These are phyloP conservation scores for Dioscorea cayenensis DNA, from an alignment of 116 monocot genomes.

Conservation along the genomic window DNA sequence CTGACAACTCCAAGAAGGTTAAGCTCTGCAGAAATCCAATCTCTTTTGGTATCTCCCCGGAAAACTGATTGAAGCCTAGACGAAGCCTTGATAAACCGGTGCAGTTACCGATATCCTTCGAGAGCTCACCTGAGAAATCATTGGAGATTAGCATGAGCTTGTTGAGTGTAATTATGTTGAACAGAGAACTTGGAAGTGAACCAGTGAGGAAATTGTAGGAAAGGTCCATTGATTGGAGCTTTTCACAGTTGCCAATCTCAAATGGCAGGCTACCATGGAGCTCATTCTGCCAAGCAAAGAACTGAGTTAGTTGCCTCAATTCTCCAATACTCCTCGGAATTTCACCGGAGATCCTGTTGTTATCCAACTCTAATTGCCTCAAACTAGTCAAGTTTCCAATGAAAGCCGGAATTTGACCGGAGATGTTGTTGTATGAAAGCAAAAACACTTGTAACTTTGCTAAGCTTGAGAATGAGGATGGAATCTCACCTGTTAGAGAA, in stretches of 20 bases:
- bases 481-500: slow-evolving; percentile 13
- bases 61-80: slow-evolving; percentile 18
- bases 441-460: slow-evolving; percentile 11
- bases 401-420: slow-evolving; percentile 17
- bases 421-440: slow-evolving; percentile 22
- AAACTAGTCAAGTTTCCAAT: slow-evolving; percentile 12
- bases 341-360: slow-evolving; percentile 18
- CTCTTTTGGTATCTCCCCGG: slow-evolving; percentile 15
- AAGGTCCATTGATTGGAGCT: slow-evolving; percentile 24
- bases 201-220: slow-evolving; percentile 21
- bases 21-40: slow-evolving; percentile 9
- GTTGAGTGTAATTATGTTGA: slow-evolving; percentile 5
- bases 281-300: slow-evolving; percentile 29
- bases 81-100: slow-evolving; percentile 9
- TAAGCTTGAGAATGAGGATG: slow-evolving; percentile 8
- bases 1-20: slow-evolving; percentile 21
- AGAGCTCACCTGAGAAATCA: slow-evolving; percentile 7
- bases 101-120: slow-evolving; percentile 14
- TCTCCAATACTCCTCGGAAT: slow-evolving; percentile 14
- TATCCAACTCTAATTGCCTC: slow-evolving; percentile 22
- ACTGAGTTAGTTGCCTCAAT: slow-evolving; percentile 14
- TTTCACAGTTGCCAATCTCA: slow-evolving; percentile 14
- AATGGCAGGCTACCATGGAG: slow-evolving; percentile 13
- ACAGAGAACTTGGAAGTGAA: slow-evolving; percentile 8
- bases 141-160: slow-evolving; percentile 26